Evolutionary conservation across 2,329 filamentous ascomycete species (phyloP).

Genomic region (Fusarium protoensiforme): DNA sequence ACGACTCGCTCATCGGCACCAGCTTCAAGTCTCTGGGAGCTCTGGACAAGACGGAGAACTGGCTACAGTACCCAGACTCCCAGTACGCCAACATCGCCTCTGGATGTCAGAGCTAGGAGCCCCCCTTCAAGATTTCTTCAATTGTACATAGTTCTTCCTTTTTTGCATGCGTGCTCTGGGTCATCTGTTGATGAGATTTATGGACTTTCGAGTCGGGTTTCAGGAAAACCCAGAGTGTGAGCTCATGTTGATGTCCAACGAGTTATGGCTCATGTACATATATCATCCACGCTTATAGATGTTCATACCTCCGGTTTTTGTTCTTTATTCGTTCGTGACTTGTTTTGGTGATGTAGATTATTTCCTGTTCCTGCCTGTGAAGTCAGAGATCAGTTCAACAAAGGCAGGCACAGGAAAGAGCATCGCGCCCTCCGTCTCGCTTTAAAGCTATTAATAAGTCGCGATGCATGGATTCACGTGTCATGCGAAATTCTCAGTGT

Average conservation of each 20-base stretch:
- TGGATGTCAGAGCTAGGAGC: constrained; percentile 5
- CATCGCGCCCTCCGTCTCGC: not conserved
- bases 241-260: not conserved
- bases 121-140: not conserved
- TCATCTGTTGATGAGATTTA: constrained; percentile 44
- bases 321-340: not conserved
- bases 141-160: not conserved
- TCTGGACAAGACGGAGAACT: constrained; percentile 24
- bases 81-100: constrained; percentile 64
- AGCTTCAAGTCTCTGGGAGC: constrained; percentile 12
- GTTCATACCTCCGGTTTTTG: not conserved
- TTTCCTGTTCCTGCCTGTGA: not conserved
- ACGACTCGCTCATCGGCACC: constrained; percentile 23
- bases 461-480: not conserved
- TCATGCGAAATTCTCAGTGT: constrained; percentile 4
- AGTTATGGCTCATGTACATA: constrained; percentile 1
- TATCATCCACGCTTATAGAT: not conserved
- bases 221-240: not conserved
- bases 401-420: not conserved
- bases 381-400: not conserved
- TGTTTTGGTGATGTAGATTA: not conserved
- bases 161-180: constrained; percentile 50
- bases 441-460: constrained; percentile 4
- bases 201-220: not conserved
- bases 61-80: constrained; percentile 47